phyloP scores from a whole-genome alignment of 306 rosid genomes.

The Ziziphus jujuba region DNA sequence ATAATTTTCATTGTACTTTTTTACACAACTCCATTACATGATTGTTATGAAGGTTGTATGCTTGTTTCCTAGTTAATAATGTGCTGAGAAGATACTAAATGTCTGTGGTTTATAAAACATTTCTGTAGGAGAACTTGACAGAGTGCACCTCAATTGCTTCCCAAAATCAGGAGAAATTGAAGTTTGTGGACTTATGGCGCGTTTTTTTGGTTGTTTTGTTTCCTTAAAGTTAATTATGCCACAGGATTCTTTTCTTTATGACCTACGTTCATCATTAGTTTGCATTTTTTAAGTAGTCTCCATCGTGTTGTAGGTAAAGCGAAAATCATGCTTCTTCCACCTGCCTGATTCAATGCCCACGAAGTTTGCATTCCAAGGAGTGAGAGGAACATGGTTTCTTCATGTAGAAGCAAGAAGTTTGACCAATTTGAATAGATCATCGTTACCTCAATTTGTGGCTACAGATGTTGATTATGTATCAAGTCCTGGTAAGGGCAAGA shows the following conservation, averaged over 20 bases:
- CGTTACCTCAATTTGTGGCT: slow-evolving; percentile 15
- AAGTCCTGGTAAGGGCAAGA: slow-evolving; percentile 7
- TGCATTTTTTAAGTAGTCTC: slow-evolving; percentile 2
- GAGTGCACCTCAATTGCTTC: slow-evolving; percentile 43
- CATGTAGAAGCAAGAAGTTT: slow-evolving; percentile 44
- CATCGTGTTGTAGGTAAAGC: slow-evolving; percentile 52
- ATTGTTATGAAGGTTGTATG: too few species aligned
- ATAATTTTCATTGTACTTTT: too few species aligned
- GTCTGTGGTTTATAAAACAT: neutral
- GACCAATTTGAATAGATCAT: slow-evolving; percentile 19
- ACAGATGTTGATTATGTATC: slow-evolving; percentile 10
- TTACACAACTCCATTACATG: too few species aligned
- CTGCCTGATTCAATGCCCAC: slow-evolving; percentile 56
- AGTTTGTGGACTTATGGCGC: slow-evolving; percentile 61
- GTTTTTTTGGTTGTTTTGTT: slow-evolving; percentile 14
- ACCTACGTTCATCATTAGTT: slow-evolving; percentile 11
- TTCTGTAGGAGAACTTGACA: slow-evolving; percentile 53
- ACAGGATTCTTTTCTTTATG: slow-evolving; percentile 1
- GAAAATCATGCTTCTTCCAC: slow-evolving; percentile 53
- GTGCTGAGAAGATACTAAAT: neutral
- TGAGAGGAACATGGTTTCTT: slow-evolving; percentile 64
- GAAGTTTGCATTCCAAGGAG: slow-evolving; percentile 43
- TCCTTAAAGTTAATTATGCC: neutral
- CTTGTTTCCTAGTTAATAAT: too few species aligned
- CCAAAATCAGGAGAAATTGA: slow-evolving; percentile 54